Percentiles rank a stretch among this genome's conserved stretches.
These are phyloP conservation scores for Nissolia schottii DNA, from an alignment of 306 rosid species.

Conservation along the genomic window DNA sequence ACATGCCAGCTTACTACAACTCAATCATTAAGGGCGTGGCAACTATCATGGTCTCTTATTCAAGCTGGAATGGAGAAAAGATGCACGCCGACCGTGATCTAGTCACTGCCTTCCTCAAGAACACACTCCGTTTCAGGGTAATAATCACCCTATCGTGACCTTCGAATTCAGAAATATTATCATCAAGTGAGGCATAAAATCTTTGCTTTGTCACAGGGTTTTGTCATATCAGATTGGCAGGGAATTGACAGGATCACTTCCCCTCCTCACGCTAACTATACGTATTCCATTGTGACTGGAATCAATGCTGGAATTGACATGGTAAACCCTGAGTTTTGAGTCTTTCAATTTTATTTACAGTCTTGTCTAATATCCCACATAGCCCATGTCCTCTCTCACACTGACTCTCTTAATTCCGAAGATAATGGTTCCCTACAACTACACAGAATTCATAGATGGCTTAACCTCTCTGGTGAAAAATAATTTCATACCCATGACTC, in stretches of 20 bases:
- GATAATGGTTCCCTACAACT: not conserved
- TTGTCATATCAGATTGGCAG: not conserved
- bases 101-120: constrained; percentile 15
- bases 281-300: not conserved
- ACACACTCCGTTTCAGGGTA: constrained; percentile 5
- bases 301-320: not conserved
- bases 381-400: not conserved
- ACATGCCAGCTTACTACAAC: constrained; percentile 8
- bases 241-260: not conserved
- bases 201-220: not conserved
- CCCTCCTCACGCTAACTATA: not conserved
- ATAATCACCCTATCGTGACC: not conserved
- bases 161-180: not conserved
- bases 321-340: not conserved
- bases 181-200: not conserved
- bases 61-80: constrained; percentile 20
- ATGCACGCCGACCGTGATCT: constrained; percentile 17
- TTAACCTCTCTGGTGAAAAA: not conserved
- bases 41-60: constrained; percentile 21
- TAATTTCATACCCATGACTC: not conserved
- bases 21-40: constrained; percentile 21
- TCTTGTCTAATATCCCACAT: too few relatives aligned
- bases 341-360: too few relatives aligned
- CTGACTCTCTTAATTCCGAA: not conserved
- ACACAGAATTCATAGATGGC: not conserved